These are phyloP conservation scores for Helenozyma baotianmanensis DNA, from an alignment of 805 yeast species.

Conservation along the genomic window DNA sequence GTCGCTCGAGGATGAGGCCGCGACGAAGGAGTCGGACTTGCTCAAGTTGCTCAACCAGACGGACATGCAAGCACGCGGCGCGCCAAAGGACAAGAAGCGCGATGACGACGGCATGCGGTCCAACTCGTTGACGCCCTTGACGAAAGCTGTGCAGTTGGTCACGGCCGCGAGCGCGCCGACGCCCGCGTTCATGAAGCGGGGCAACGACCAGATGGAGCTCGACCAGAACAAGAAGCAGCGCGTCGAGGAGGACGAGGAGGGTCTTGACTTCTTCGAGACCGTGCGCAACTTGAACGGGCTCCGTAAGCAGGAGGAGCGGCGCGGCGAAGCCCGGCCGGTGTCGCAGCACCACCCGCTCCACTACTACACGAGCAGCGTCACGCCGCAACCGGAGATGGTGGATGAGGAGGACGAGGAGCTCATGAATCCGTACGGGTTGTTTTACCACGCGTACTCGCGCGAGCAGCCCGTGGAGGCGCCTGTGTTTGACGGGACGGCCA, in stretches of 20 bases:
- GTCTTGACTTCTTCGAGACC: conserved; percentile 67
- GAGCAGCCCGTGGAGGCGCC: conserved; percentile 17
- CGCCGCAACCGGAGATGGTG: conserved; percentile 15
- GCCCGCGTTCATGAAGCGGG: conserved; percentile 7
- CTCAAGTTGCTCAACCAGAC: conserved; percentile 39
- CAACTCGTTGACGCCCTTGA: conserved; percentile 30
- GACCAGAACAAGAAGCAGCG: conserved; percentile 7
- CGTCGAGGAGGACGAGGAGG: conserved; percentile 46
- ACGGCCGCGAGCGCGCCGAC: conserved; percentile 23
- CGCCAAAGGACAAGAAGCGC: conserved; percentile 1
- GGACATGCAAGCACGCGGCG: conserved; percentile 2
- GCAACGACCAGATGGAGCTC: conserved; percentile 1
- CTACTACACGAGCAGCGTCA: conserved; percentile 12
- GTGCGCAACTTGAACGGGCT: conserved; percentile 42
- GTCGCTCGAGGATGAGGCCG: conserved; percentile 3
- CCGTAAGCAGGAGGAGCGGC: conserved; percentile 1
- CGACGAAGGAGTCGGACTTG: conserved; percentile 39
- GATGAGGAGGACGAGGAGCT: conserved; percentile 35
- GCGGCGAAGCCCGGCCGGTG: conserved; percentile 31
- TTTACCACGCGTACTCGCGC: conserved; percentile 32
- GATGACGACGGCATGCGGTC: conserved; percentile 2
- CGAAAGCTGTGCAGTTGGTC: conserved; percentile 38
- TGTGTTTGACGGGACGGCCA: conserved; percentile 8
- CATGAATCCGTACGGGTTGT: conserved; percentile 33
- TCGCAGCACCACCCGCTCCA: conserved; percentile 55